Conservation (phyloP, 1,284 basidiomycete species). For the Leccinum subrobustum region DNA sequence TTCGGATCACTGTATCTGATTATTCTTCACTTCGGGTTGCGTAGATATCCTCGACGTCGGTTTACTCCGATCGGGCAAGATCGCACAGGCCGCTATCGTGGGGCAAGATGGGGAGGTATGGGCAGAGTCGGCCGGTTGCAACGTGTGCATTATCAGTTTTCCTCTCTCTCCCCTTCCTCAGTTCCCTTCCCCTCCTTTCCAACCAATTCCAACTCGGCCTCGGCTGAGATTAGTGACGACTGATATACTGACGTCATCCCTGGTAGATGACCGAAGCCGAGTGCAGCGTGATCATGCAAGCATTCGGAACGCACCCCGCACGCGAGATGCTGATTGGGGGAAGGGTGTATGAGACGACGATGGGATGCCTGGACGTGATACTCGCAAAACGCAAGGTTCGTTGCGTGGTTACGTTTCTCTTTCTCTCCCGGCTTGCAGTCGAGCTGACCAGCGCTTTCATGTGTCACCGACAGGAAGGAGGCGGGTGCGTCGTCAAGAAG, state of each 20-base stretch:
- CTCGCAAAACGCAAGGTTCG: constrained; percentile 27
- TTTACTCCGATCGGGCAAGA: constrained; percentile 76
- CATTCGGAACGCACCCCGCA: constrained; percentile 20
- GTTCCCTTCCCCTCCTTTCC: background rate
- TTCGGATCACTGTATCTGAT: constrained; percentile 3
- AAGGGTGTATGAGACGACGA: constrained; percentile 25
- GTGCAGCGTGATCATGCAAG: constrained; percentile 16
- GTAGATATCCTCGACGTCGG: constrained; percentile 43
- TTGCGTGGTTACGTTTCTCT: background rate
- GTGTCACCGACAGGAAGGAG: constrained; percentile 27
- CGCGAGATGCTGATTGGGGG: constrained; percentile 29
- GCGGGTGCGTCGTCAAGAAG: constrained; percentile 82
- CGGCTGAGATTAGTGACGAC: background rate
- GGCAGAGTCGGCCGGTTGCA: constrained; percentile 77
- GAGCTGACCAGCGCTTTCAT: background rate
- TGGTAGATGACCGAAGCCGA: constrained; percentile 22
- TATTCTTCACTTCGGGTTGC: background rate
- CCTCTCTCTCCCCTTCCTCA: background rate
- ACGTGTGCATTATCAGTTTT: constrained; percentile 47
- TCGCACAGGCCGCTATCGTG: constrained; percentile 82
- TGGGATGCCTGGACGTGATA: constrained; percentile 30
- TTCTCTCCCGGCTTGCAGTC: background rate
- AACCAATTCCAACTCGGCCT: too few relatives aligned
- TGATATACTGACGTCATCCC: constrained; percentile 1
- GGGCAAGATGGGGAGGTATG: constrained; percentile 87